Percentiles rank a stretch among this genome's conserved stretches.
Conservation (phyloP, 139 green algal genomes). For the Chlamydomonas sp. region DNA sequence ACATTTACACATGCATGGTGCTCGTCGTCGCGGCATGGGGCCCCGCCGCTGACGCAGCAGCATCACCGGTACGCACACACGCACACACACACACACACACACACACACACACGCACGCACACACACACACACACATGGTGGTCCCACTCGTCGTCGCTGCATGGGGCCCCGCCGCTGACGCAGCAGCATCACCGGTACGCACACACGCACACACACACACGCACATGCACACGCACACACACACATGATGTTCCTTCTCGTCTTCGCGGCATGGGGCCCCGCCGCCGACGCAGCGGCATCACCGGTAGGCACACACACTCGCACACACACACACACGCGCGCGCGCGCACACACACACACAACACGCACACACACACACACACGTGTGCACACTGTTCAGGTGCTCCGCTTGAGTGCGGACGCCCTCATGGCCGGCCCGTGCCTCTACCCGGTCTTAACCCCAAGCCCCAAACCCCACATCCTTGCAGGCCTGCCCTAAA, state of each 20-base stretch:
- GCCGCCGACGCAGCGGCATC: conserved; percentile 1
- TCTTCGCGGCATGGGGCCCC: conserved; percentile 53
- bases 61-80: neutral
- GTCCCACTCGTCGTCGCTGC: conserved; percentile 41
- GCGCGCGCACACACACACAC: neutral
- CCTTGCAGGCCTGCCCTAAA: neutral
- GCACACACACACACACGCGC: neutral
- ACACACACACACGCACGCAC: neutral
- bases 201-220: neutral
- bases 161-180: conserved; percentile 37
- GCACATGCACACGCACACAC: neutral
- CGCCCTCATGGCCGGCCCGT: conserved; percentile 30
- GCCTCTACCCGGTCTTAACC: conserved; percentile 20
- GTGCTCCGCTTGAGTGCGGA: conserved; percentile 33
- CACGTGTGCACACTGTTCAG: no score
- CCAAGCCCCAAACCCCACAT: neutral
- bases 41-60: neutral
- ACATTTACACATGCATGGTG: neutral
- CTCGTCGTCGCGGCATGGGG: conserved; percentile 63
- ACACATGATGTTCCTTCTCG: conserved; percentile 35
- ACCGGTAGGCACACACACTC: neutral
- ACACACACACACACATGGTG: neutral
- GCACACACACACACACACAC: neutral
- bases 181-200: neutral
- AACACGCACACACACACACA: neutral